These are phyloP conservation scores for Furcasterigmium sp. DNA, from an alignment of 2,329 filamentous ascomycete genomes.

Conservation along the genomic window DNA sequence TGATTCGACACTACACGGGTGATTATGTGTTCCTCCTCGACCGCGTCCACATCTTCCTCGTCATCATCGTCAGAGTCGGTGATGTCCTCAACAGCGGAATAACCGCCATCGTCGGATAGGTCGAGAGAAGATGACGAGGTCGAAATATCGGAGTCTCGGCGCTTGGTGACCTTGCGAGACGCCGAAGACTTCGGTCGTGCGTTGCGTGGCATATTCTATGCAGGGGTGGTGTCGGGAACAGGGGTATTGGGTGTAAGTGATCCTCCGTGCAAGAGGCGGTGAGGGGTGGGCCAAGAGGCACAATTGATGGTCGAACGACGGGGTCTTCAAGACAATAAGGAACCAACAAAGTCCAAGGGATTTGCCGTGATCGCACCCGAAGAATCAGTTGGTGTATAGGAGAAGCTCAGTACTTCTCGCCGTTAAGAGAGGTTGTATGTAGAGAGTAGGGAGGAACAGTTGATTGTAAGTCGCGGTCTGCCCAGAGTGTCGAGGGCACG, in stretches of 20 bases:
- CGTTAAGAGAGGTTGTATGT: slow-evolving; percentile 1
- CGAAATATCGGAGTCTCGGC: slow-evolving; percentile 46
- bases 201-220: slow-evolving; percentile 45
- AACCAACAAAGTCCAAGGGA: no score
- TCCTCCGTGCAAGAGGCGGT: slow-evolving; percentile 3
- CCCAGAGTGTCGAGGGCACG: slow-evolving; percentile 2
- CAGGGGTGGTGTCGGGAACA: slow-evolving; percentile 3
- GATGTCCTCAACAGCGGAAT: slow-evolving; percentile 73
- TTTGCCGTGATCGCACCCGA: no score
- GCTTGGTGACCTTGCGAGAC: slow-evolving; percentile 38
- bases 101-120: slow-evolving; percentile 64
- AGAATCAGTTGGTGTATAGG: no score
- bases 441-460: neutral
- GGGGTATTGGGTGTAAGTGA: slow-evolving; percentile 6
- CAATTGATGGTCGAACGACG: neutral
- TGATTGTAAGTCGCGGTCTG: slow-evolving; percentile 1
- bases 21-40: slow-evolving; percentile 73
- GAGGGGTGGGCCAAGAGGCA: neutral
- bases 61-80: slow-evolving; percentile 74
- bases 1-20: slow-evolving; percentile 27
- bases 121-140: slow-evolving; percentile 45
- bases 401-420: neutral
- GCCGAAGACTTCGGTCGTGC: slow-evolving; percentile 41
- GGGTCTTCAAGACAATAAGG: neutral
- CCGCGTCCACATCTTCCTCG: slow-evolving; percentile 70